phyloP scores from a whole-genome alignment of 257 asterid species.

The Solanum ossicruentum region DNA sequence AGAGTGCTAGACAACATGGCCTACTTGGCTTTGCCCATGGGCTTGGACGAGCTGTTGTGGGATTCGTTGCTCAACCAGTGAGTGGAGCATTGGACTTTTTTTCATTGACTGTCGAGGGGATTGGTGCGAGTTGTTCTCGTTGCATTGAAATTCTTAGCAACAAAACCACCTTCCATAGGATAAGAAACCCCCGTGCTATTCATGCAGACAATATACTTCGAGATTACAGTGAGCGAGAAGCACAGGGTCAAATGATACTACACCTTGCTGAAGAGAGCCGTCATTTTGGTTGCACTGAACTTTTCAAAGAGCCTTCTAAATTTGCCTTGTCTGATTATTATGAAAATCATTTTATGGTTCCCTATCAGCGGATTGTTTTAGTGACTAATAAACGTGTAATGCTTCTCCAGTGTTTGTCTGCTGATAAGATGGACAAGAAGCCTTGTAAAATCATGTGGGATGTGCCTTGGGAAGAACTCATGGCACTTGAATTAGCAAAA shows the following conservation, averaged over 20 bases:
- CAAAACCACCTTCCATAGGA: conserved; percentile 55
- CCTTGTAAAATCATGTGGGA: conserved; percentile 99
- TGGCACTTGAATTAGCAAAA: conserved; percentile 91
- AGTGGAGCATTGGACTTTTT: conserved; percentile 96
- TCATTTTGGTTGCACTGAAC: conserved; percentile 88
- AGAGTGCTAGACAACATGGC: conserved; percentile 92
- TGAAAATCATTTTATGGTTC: conserved; percentile 71
- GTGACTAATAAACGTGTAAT: conserved; percentile 77
- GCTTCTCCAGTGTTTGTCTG: conserved; percentile 79
- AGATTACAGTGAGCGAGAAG: conserved; percentile 82
- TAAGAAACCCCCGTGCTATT: conserved; percentile 87
- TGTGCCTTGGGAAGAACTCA: conserved; percentile 84
- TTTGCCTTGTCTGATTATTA: conserved; percentile 89
- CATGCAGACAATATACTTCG: conserved; percentile 67
- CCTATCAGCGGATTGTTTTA: conserved; percentile 76
- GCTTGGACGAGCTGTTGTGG: conserved; percentile 86
- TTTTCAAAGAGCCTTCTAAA: conserved; percentile 96
- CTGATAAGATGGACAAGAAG: conserved; percentile 68
- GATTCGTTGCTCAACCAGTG: conserved; percentile 84
- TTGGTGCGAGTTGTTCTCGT: conserved; percentile 96
- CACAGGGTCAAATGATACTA: conserved; percentile 93
- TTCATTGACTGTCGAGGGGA: conserved; percentile 93
- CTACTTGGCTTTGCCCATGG: conserved; percentile 98
- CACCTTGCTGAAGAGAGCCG: conserved; percentile 95
- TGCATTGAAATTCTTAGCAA: conserved; percentile 83